Evolutionary conservation across 768 basidiomycete species (phyloP), one percentile per base, ranked within the genome.

Genomic region (Chalciporus chontae): DNA sequence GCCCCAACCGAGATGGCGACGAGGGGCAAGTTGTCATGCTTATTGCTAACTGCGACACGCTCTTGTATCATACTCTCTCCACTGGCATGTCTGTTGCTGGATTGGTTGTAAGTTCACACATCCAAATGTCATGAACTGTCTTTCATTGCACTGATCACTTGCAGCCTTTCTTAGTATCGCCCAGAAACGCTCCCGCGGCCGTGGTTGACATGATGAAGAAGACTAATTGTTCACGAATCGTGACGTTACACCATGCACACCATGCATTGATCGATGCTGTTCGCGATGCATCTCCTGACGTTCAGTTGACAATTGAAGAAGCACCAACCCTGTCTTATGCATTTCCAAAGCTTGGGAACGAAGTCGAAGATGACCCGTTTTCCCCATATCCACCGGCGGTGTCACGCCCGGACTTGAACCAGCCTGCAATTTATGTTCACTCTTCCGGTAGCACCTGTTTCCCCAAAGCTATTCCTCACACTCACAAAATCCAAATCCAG

Each of bases 361-460:
- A 75, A 54, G 50, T 43, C 37, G 41, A 31, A 24, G 46, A 37
- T 1, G 56, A 57, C 18, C 37, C 48, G 5, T 59, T 57, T 40
- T 29, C 38, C 5, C 15, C 15, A n/a, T 57, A 57, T 27, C 56
- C 51, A 1, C n/a, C 34, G 46, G 52, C 2, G 2, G 4, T 19
- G 0, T 27, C 42, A 0, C 43, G 40, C 2, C 42, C 49, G 5
- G 34, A 48, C 18, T 34, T 53, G 50, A 50, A 53, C 18, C 31
- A 43, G 11, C 40, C 40, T 10, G 48, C 38, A 6, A 39, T 48
- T 9, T 48, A 48, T 17, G 29, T 52, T 21, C 58, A 59, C 29
- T 59, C 58, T 6, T 59, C 58, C 3, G 58, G 77, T n/a, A 77
- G 74, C 39, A 75, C 77, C 0, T 76, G 77, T 6, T 65, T 73